phyloP scores from a whole-genome alignment of 202 grass and related monocot genomes.

The Panicum virgatum region DNA sequence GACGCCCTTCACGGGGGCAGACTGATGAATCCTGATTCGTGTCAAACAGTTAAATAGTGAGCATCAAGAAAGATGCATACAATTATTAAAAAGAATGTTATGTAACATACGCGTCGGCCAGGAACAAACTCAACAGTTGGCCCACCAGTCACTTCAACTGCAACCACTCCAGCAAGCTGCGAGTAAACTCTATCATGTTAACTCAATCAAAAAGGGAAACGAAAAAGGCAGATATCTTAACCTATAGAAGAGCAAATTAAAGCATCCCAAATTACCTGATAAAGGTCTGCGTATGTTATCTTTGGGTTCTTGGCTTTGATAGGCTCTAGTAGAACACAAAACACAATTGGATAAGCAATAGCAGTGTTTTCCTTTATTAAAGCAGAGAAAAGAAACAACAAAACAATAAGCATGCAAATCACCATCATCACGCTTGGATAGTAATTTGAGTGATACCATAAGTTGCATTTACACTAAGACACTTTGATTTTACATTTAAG shows the following conservation, averaged over 20 bases:
- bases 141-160: slow-evolving; percentile 87
- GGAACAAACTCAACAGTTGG: slow-evolving; percentile 78
- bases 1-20: slow-evolving; percentile 82
- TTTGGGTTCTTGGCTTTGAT: slow-evolving; percentile 69
- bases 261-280: slow-evolving; percentile 61
- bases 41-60: slow-evolving; percentile 24
- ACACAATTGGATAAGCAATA: slow-evolving; percentile 40
- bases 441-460: not conserved
- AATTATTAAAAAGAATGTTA: not conserved
- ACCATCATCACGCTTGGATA: not conserved
- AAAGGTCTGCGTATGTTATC: slow-evolving; percentile 84
- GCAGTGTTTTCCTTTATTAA: not conserved
- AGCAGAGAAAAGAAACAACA: slow-evolving; percentile 1
- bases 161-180: slow-evolving; percentile 89
- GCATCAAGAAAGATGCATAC: slow-evolving; percentile 23
- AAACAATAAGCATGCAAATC: slow-evolving; percentile 16
- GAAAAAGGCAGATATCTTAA: not conserved
- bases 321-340: slow-evolving; percentile 52
- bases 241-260: slow-evolving; percentile 1
- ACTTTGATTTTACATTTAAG: not conserved
- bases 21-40: slow-evolving; percentile 84
- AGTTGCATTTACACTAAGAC: not conserved
- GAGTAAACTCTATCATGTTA: slow-evolving; percentile 35
- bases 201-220: not conserved
- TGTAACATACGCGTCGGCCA: slow-evolving; percentile 62